A percentile compares a stretch with the other conserved stretches of the same genome.
phyloP scores from a whole-genome alignment of 2,329 filamentous ascomycete genomes.

The Epichloe baconii region DNA sequence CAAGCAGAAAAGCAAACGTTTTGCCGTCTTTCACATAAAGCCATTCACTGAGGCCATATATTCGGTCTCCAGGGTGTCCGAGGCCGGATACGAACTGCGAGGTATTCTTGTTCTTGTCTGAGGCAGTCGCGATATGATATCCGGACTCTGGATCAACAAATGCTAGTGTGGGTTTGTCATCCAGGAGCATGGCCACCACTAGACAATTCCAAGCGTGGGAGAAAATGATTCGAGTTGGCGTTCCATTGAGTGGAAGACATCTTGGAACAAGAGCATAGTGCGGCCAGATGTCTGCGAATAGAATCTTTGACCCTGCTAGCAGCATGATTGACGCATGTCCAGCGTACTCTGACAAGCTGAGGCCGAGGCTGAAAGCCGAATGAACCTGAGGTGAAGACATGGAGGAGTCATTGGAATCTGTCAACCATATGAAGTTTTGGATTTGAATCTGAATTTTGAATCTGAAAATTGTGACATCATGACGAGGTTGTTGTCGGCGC shows the following conservation, averaged over 20 bases:
- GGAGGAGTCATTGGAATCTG: slow-evolving; percentile 33
- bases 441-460: slow-evolving; percentile 19
- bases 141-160: slow-evolving; percentile 47
- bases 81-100: slow-evolving; percentile 42
- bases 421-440: slow-evolving; percentile 37
- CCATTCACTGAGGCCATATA: slow-evolving; percentile 54
- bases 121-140: slow-evolving; percentile 32
- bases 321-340: slow-evolving; percentile 34
- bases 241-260: slow-evolving; percentile 32
- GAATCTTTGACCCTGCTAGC: slow-evolving; percentile 34
- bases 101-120: slow-evolving; percentile 26
- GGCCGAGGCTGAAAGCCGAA: slow-evolving; percentile 29
- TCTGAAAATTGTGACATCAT: slow-evolving; percentile 27
- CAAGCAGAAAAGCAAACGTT: slow-evolving; percentile 48
- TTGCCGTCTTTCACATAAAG: slow-evolving; percentile 41
- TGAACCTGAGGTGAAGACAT: slow-evolving; percentile 34
- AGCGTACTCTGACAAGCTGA: slow-evolving; percentile 23
- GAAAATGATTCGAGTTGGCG: slow-evolving; percentile 40
- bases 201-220: slow-evolving; percentile 39
- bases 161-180: slow-evolving; percentile 33
- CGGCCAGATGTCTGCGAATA: slow-evolving; percentile 39
- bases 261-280: slow-evolving; percentile 35
- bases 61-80: slow-evolving; percentile 41
- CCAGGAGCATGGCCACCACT: slow-evolving; percentile 35
- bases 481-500: slow-evolving; percentile 34